A percentile compares a stretch with the other conserved stretches of the same genome.
phyloP scores from a whole-genome alignment of 805 yeast species.

The Barnettozyma vustinii region DNA sequence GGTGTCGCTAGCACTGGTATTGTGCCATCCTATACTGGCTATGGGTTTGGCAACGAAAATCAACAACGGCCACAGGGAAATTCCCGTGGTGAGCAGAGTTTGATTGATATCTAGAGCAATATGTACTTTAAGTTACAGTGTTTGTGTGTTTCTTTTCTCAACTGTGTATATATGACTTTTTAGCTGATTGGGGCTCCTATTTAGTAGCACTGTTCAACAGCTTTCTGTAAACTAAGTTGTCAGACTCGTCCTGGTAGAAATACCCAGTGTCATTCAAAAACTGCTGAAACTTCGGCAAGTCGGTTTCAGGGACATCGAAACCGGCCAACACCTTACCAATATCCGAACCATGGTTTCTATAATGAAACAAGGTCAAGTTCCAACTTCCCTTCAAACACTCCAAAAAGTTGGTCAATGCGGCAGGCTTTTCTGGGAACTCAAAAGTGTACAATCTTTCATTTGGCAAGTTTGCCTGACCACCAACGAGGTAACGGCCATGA shows the following conservation, averaged over 20 bases:
- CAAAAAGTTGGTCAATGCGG: slow-evolving; percentile 82
- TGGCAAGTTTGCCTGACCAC: slow-evolving; percentile 73
- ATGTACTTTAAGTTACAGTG: background rate
- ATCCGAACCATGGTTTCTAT: slow-evolving; percentile 95
- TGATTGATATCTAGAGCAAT: slow-evolving; percentile 22
- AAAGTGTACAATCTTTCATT: slow-evolving; percentile 78
- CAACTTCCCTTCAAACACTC: slow-evolving; percentile 66
- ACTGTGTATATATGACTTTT: background rate
- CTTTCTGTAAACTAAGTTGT: slow-evolving; percentile 78
- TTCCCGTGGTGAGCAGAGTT: slow-evolving; percentile 22
- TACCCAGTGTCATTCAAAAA: slow-evolving; percentile 74
- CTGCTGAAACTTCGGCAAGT: slow-evolving; percentile 54
- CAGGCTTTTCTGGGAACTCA: slow-evolving; percentile 97
- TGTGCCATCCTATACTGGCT: slow-evolving; percentile 85
- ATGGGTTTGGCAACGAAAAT: slow-evolving; percentile 83
- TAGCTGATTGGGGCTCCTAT: background rate
- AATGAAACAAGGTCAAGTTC: slow-evolving; percentile 94
- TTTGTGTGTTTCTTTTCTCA: background rate
- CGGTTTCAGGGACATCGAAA: slow-evolving; percentile 72
- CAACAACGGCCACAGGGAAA: slow-evolving; percentile 15
- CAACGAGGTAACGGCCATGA: slow-evolving; percentile 94
- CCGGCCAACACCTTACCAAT: slow-evolving; percentile 91
- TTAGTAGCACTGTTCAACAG: slow-evolving; percentile 42
- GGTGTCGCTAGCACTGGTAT: slow-evolving; percentile 63
- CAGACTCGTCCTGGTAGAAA: slow-evolving; percentile 72